Percentiles rank a stretch among this genome's conserved stretches.
These are phyloP conservation scores for Polyporus tsugae DNA, from an alignment of 1,284 basidiomycete genomes.

Conservation along the genomic window DNA sequence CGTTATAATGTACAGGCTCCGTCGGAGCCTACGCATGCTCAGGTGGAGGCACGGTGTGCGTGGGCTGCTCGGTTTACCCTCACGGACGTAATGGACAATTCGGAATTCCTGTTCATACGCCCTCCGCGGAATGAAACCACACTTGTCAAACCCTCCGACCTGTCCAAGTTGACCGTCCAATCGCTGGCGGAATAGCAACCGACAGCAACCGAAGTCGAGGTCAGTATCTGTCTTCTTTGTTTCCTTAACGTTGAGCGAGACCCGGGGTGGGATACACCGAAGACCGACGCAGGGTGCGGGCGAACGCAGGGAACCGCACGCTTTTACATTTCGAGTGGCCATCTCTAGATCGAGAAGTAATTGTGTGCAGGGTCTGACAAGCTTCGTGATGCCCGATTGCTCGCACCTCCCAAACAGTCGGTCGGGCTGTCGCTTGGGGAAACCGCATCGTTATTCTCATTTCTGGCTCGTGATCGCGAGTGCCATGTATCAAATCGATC, in stretches of 20 bases:
- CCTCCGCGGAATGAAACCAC: slow-evolving; percentile 8
- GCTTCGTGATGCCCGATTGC: neutral
- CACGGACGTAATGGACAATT: slow-evolving; percentile 10
- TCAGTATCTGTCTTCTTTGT: neutral
- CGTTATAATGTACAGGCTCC: slow-evolving; percentile 24
- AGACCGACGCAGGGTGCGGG: neutral
- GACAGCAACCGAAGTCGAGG: slow-evolving; percentile 1
- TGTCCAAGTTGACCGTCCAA: neutral
- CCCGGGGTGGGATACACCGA: slow-evolving; percentile 1
- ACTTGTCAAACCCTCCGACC: neutral
- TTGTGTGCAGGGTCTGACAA: neutral
- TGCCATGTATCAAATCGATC: slow-evolving; percentile 7
- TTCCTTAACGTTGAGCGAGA: neutral
- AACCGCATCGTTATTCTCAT: neutral
- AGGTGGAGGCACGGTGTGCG: slow-evolving; percentile 20
- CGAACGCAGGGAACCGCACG: slow-evolving; percentile 1
- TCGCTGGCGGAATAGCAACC: neutral
- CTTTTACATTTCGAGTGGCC: neutral
- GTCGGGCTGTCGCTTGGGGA: neutral
- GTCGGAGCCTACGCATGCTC: slow-evolving; percentile 22
- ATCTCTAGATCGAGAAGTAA: neutral
- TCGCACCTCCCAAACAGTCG: neutral
- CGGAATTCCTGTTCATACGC: slow-evolving; percentile 5
- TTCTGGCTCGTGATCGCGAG: neutral
- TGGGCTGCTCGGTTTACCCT: slow-evolving; percentile 13